Conservation (phyloP, 2,329 filamentous ascomycete species). For the Ceratocystis papillata region DNA sequence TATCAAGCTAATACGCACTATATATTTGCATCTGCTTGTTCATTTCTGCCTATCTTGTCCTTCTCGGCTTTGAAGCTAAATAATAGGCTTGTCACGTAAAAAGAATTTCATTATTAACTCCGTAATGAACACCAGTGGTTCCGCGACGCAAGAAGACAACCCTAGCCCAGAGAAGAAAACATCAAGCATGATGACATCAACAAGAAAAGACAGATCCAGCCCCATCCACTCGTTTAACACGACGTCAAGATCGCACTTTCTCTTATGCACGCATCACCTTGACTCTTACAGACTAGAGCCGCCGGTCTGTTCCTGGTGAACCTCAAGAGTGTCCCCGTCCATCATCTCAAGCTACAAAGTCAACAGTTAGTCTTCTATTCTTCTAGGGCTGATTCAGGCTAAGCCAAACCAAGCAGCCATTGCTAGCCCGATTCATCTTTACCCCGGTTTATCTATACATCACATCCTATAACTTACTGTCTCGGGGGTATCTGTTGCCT, state of each 20-base stretch:
- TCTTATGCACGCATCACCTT: not conserved
- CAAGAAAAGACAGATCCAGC: not conserved
- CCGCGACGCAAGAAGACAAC: conserved; percentile 1
- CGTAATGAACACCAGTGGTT: conserved; percentile 1
- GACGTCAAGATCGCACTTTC: not conserved
- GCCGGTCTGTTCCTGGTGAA: conserved; percentile 96
- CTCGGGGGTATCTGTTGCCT: conserved; percentile 80
- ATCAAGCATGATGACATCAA: not conserved
- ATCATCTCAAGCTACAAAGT: conserved; percentile 75
- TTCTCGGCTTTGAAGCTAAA: not conserved
- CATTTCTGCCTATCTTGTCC: not conserved
- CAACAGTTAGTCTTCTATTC: not conserved
- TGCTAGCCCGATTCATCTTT: too few relatives aligned
- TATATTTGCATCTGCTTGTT: not conserved
- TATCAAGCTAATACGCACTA: not conserved
- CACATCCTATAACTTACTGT: conserved; percentile 51
- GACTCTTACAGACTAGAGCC: conserved; percentile 36
- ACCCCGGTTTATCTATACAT: too few relatives aligned
- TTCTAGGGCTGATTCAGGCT: too few relatives aligned
- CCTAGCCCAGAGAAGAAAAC: conserved; percentile 1
- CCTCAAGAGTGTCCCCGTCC: conserved; percentile 90
- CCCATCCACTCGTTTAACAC: not conserved
- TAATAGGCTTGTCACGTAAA: not conserved
- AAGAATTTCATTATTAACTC: conserved; percentile 5
- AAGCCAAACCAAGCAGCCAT: too few relatives aligned